These are phyloP conservation scores for Fusarium torreyae DNA, from an alignment of 2,329 filamentous ascomycete species.

Conservation along the genomic window DNA sequence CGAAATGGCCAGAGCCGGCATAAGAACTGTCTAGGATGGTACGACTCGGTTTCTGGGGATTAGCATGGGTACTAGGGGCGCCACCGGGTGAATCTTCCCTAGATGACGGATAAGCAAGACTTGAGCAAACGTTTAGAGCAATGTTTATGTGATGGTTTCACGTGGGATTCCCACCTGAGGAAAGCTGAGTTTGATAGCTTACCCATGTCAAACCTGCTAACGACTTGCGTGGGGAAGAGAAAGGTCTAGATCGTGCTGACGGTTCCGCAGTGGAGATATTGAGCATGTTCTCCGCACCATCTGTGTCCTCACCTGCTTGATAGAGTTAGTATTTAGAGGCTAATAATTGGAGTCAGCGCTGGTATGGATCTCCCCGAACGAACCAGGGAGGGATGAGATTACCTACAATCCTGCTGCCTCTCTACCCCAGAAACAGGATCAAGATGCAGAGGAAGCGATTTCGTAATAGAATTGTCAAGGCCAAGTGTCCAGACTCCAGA, in stretches of 20 bases:
- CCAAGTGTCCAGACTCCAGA: constrained; percentile 33
- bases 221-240: constrained; percentile 20
- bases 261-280: constrained; percentile 40
- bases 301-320: constrained; percentile 39
- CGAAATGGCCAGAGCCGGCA: constrained; percentile 35
- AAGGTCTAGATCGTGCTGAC: constrained; percentile 38
- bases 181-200: constrained; percentile 2
- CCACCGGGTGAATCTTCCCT: constrained; percentile 28
- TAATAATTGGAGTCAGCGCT: constrained; percentile 44
- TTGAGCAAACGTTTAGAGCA: constrained; percentile 10
- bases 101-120: constrained; percentile 3
- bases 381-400: constrained; percentile 32
- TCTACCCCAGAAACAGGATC: constrained; percentile 39
- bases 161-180: constrained; percentile 12
- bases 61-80: constrained; percentile 32
- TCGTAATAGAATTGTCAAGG: constrained; percentile 41
- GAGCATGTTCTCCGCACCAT: constrained; percentile 36
- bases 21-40: constrained; percentile 19
- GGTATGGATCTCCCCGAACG: constrained; percentile 29
- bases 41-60: constrained; percentile 26
- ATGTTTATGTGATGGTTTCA: constrained; percentile 32
- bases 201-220: constrained; percentile 2
- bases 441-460: constrained; percentile 34
- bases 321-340: constrained; percentile 26
- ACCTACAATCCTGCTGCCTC: constrained; percentile 11